Base-by-base conservation (phyloP, 1,284 basidiomycete genomes). In the Bjerkandera adusta region DNA sequence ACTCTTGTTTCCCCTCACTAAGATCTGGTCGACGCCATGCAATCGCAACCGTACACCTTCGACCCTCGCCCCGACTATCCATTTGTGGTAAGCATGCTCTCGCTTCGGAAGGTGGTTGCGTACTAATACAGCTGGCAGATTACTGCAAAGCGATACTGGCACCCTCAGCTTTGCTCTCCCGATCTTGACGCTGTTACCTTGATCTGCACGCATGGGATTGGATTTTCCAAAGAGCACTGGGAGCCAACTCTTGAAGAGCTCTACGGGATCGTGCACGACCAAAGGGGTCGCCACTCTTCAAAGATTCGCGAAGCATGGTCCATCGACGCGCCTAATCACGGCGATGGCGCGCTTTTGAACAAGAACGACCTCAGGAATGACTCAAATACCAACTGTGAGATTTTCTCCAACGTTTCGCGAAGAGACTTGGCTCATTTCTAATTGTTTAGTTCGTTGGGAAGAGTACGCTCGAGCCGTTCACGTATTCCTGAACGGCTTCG, bases 211-310 rank as follows among this genome's bases (percentile, higher is more conserved):
- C 79, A 81, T 54, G 78, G 70, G 6, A 76, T 72, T 1, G 72
- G 78, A 0, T 77, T 73, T 53, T 72, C 74, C 57, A 81, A 80
- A 53, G 79, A 81, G 51, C 67, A 69, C 18, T 81, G 76, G 74
- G 77, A 81, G 52, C 77, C 79, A 1, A 68, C 70, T 0, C 63
- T 81, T 4, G 71, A 76, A 10, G 70, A 76, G 13, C 57, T 81
- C n/a, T 70, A 65, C 39, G 16, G 29, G 15, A 40, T 50, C 43
- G n/a, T n/a, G n/a, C n/a, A n/a, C n/a, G n/a, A n/a, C n/a, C n/a
- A n/a, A n/a, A n/a, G n/a, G n/a, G n/a, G n/a, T n/a, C n/a, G n/a
- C n/a, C n/a, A n/a, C n/a, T n/a, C n/a, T n/a, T n/a, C n/a, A n/a
- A 69, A 67, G 52, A 67, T 81, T 18, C 64, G 72, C 5, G 78